phyloP scores from a whole-genome alignment of 768 basidiomycete genomes.

The Podaxis carcinomalis region DNA sequence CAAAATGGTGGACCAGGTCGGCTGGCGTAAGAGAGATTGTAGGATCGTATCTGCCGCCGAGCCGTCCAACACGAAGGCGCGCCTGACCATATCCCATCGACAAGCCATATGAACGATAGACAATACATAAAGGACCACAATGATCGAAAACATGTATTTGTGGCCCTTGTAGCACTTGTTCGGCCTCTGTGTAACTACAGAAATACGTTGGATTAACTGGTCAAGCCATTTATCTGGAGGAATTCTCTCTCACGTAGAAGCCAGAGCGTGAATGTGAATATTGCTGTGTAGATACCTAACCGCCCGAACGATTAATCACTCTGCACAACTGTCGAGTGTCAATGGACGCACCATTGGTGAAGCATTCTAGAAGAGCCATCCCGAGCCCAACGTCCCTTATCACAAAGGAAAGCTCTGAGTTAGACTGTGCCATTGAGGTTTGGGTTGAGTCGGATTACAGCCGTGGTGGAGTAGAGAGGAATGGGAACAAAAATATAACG shows the following conservation, averaged over 20 bases:
- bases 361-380: constrained; percentile 6
- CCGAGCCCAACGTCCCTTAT: constrained; percentile 7
- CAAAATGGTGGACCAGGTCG: background rate
- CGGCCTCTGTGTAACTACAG: background rate
- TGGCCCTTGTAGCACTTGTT: background rate
- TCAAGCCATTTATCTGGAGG: background rate
- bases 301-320: background rate
- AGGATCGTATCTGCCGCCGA: background rate
- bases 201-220: background rate
- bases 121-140: background rate
- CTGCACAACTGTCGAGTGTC: background rate
- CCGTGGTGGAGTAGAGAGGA: background rate
- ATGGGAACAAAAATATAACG: too few species aligned
- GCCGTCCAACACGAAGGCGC: background rate
- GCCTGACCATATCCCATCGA: constrained; percentile 6
- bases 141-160: constrained; percentile 1
- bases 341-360: background rate
- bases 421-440: background rate
- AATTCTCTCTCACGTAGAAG: background rate
- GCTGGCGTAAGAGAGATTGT: background rate
- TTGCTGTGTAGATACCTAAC: constrained; percentile 3
- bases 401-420: background rate
- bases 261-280: constrained; percentile 2
- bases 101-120: constrained; percentile 1
- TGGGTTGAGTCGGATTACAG: background rate